Evolutionary conservation across 2,329 filamentous ascomycete genomes (phyloP), one percentile per base, ranked within the genome.

Genomic region (Aaosphaeria arxii): DNA sequence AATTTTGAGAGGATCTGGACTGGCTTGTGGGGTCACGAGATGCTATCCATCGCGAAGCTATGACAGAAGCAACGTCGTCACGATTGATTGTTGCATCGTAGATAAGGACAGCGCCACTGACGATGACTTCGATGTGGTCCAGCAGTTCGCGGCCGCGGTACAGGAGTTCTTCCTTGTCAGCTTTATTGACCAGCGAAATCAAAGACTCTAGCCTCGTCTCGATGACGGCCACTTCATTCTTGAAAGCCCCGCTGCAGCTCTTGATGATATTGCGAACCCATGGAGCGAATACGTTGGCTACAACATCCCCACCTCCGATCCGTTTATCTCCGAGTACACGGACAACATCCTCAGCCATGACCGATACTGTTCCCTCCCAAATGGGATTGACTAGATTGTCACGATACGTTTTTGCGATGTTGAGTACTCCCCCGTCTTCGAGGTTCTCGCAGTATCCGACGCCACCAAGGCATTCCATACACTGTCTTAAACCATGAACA

Each of bases 331-430:
- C 47, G n/a, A 76, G 52, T 4, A 77, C 72, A 0, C 77, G 65
- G 30, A 78, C 67, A 5, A 77, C 65, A 53, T 81, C 77, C 36
- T 75, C 75, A 4, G 82, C 81, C 47, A 90, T 74, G 5, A 90
- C 84, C 57, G 88, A 85, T 0, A 85, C 88, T 0, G 87, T 89
- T 1, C 86, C 85, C 65, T 88, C 85, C 84, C 85, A 88, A 43
- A 89, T 88, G 11, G 80, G 77, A 44, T 82, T 70, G 3, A 88
- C 86, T 6, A 75, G 70, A 1, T 78, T 81, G 56, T 89, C 86
- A 6, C 87, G 78, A 57, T 83, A 83, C 1, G 89, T 71, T 5
- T 84, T 77, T 0, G 85, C 78, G 4, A 89, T 71, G 58, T 89
- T 90, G 48, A 88, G 72, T 9, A 67, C 43, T 0, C 63, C 61